Evolutionary conservation across 768 basidiomycete species (phyloP).

Genomic region (Leccinum obscurum): DNA sequence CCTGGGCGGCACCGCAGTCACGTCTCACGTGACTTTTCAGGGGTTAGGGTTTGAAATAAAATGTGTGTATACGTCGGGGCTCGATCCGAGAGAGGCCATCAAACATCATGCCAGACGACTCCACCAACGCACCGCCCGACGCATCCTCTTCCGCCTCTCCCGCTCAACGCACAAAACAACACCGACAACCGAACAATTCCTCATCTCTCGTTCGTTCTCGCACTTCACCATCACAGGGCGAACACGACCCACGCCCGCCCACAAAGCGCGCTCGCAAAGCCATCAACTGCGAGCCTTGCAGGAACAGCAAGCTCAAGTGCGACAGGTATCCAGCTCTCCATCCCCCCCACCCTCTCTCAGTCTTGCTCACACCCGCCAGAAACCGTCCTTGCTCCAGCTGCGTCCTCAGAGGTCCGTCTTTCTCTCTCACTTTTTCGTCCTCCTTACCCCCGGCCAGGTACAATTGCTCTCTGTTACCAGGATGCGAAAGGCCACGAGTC

Average conservation of each 20-base stretch:
- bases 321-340: slow-evolving; percentile 56
- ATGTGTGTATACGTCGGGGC: slow-evolving; percentile 12
- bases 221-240: slow-evolving; percentile 47
- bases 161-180: slow-evolving; percentile 21
- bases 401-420: slow-evolving; percentile 67
- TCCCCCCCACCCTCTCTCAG: neutral
- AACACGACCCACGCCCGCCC: slow-evolving; percentile 63
- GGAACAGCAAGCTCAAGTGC: slow-evolving; percentile 86
- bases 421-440: slow-evolving; percentile 6
- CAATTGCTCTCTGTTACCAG: slow-evolving; percentile 79
- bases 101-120: slow-evolving; percentile 35
- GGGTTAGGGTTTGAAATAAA: slow-evolving; percentile 32
- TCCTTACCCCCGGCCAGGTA: slow-evolving; percentile 49
- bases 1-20: slow-evolving; percentile 9
- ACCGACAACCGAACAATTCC: slow-evolving; percentile 17
- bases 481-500: slow-evolving; percentile 66
- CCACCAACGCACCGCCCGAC: slow-evolving; percentile 13
- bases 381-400: slow-evolving; percentile 89
- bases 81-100: slow-evolving; percentile 27
- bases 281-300: slow-evolving; percentile 87
- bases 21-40: slow-evolving; percentile 19
- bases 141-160: slow-evolving; percentile 16
- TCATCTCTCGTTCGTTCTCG: slow-evolving; percentile 47
- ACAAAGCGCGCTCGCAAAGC: slow-evolving; percentile 85
- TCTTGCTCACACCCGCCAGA: slow-evolving; percentile 38